Conservation (phyloP, 306 rosid genomes). For the Begonia loranthoides region DNA sequence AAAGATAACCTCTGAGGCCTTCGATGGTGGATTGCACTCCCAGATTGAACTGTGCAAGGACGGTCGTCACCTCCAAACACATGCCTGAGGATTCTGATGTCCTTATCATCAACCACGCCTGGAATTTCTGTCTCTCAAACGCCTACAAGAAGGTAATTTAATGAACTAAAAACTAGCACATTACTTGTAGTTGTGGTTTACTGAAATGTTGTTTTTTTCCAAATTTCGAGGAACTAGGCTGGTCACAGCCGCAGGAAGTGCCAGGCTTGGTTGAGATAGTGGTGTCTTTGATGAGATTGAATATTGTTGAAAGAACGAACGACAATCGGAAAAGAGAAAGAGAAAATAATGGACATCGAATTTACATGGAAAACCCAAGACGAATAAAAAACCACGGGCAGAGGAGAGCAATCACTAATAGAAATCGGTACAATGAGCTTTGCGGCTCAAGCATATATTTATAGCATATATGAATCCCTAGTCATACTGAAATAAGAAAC, state of each 20-base stretch:
- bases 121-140: slow-evolving; percentile 91
- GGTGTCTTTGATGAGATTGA: slow-evolving; percentile 78
- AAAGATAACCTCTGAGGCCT: slow-evolving; percentile 54
- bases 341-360: too few relatives aligned
- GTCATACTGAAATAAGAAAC: too few relatives aligned
- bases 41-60: slow-evolving; percentile 54
- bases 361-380: too few relatives aligned
- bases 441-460: too few relatives aligned
- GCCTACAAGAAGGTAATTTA: slow-evolving; percentile 63
- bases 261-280: slow-evolving; percentile 84
- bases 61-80: slow-evolving; percentile 34
- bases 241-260: slow-evolving; percentile 47
- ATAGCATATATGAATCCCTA: too few relatives aligned
- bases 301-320: too few relatives aligned
- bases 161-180: not conserved
- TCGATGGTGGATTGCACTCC: slow-evolving; percentile 71
- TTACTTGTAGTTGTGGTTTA: too few relatives aligned
- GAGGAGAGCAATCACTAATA: too few relatives aligned
- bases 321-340: too few relatives aligned
- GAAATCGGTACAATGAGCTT: too few relatives aligned
- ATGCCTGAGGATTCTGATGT: slow-evolving; percentile 46
- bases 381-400: too few relatives aligned
- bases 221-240: not conserved
- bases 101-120: slow-evolving; percentile 87
- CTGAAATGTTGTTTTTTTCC: too few relatives aligned